phyloP scores from a whole-genome alignment of 2,329 filamentous ascomycete species.

The Colletotrichum aenigma region DNA sequence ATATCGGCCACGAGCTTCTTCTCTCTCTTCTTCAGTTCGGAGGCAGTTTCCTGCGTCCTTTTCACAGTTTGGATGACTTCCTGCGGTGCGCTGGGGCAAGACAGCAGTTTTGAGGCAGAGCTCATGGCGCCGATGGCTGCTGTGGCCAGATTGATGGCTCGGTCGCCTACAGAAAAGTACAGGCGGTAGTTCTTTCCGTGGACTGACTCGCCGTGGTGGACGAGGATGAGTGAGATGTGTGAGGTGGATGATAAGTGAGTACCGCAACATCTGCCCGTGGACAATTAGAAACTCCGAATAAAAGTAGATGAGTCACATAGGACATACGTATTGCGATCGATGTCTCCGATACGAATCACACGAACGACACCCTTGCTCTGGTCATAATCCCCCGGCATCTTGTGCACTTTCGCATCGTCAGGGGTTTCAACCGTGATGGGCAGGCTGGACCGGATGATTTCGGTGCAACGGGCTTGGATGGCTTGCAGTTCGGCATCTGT shows the following conservation, averaged over 20 bases:
- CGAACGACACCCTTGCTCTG: slow-evolving; percentile 31
- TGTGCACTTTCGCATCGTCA: slow-evolving; percentile 25
- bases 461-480: slow-evolving; percentile 29
- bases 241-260: slow-evolving; percentile 34
- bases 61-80: slow-evolving; percentile 24
- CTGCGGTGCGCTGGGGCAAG: slow-evolving; percentile 23
- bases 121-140: slow-evolving; percentile 26
- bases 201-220: slow-evolving; percentile 30
- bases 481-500: slow-evolving; percentile 24
- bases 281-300: no score
- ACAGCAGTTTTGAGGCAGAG: slow-evolving; percentile 27
- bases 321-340: slow-evolving; percentile 33
- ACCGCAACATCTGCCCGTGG: slow-evolving; percentile 29
- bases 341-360: slow-evolving; percentile 30
- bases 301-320: background rate
- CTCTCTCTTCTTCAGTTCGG: slow-evolving; percentile 27
- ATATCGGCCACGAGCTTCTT: slow-evolving; percentile 31
- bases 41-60: slow-evolving; percentile 12
- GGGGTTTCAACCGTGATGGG: slow-evolving; percentile 29
- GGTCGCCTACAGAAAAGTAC: slow-evolving; percentile 31
- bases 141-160: slow-evolving; percentile 27
- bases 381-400: slow-evolving; percentile 32
- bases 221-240: slow-evolving; percentile 30
- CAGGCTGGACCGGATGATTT: slow-evolving; percentile 27
- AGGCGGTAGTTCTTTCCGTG: slow-evolving; percentile 35